A percentile compares a stretch with the other conserved stretches of the same genome.
Conservation (phyloP, 768 basidiomycete genomes). For the Panaeolus papilionaceus region DNA sequence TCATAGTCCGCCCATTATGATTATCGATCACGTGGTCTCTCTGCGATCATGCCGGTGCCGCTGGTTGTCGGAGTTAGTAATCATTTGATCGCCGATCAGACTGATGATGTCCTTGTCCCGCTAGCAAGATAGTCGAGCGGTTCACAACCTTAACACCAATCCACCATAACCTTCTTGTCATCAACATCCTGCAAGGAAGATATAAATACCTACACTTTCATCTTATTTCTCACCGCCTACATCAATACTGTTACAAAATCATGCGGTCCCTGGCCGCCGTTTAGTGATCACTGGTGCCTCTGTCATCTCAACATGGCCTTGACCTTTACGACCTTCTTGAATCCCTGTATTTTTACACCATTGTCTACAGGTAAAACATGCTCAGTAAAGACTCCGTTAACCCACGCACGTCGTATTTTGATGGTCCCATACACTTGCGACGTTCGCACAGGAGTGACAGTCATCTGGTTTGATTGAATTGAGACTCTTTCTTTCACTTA, state of each 20-base stretch:
- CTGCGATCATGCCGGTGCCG: neutral
- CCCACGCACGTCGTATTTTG: conserved; percentile 12
- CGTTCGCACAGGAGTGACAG: neutral
- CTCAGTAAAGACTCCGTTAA: conserved; percentile 1
- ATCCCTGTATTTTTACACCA: neutral
- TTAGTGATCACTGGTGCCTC: neutral
- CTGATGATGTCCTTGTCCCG: neutral
- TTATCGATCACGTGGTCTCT: conserved; percentile 1
- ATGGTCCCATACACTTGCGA: neutral
- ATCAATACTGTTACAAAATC: no score
- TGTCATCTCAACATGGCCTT: neutral
- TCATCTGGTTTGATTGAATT: neutral
- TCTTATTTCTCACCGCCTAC: no score
- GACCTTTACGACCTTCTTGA: neutral
- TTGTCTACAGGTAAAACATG: neutral
- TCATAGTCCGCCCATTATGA: neutral
- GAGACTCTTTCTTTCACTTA: neutral
- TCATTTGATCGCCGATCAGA: conserved; percentile 1
- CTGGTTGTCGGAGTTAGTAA: neutral
- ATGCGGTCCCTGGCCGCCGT: neutral
- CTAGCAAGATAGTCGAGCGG: no score
- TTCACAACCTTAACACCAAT: neutral
- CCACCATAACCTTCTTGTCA: neutral
- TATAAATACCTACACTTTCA: neutral
- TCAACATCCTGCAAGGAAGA: neutral